Percentiles rank a stretch among this genome's conserved stretches.
Conservation (phyloP, 257 asterid species). For the Plantago major region DNA sequence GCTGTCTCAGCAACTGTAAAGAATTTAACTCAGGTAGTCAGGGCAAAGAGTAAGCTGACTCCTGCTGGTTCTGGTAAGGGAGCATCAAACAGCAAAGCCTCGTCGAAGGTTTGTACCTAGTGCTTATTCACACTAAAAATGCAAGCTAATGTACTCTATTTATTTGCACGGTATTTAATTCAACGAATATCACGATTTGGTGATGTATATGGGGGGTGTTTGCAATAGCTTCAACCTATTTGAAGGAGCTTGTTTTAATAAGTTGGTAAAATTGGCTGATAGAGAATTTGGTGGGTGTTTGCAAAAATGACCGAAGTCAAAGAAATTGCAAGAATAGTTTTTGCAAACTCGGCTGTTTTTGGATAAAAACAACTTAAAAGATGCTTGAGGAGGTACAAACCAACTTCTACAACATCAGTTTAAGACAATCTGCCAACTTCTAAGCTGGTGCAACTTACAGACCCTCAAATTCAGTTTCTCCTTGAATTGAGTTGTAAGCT, state of each 20-base stretch:
- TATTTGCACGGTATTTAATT: neutral
- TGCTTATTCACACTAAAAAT: neutral
- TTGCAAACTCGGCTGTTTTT: no score
- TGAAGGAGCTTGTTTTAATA: neutral
- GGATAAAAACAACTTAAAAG: no score
- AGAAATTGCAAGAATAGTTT: no score
- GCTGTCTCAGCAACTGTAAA: slow-evolving; percentile 96
- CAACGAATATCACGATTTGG: neutral
- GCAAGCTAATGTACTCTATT: neutral
- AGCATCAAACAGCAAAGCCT: slow-evolving; percentile 57
- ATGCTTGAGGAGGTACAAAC: no score
- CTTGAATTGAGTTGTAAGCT: no score
- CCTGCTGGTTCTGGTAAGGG: slow-evolving; percentile 65
- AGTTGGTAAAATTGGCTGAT: neutral
- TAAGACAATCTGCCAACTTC: no score
- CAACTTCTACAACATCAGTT: no score
- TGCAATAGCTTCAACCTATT: neutral
- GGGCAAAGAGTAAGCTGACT: slow-evolving; percentile 61
- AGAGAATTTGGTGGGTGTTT: no score
- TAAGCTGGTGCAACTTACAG: no score
- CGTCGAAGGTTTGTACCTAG: slow-evolving; percentile 62
- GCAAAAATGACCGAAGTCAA: no score
- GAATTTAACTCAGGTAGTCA: slow-evolving; percentile 79
- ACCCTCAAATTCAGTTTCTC: no score
- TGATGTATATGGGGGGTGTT: neutral